A percentile compares a stretch with the other conserved stretches of the same genome.
Conservation (phyloP, 257 asterid genomes). For the Lithospermum erythrorhizon region DNA sequence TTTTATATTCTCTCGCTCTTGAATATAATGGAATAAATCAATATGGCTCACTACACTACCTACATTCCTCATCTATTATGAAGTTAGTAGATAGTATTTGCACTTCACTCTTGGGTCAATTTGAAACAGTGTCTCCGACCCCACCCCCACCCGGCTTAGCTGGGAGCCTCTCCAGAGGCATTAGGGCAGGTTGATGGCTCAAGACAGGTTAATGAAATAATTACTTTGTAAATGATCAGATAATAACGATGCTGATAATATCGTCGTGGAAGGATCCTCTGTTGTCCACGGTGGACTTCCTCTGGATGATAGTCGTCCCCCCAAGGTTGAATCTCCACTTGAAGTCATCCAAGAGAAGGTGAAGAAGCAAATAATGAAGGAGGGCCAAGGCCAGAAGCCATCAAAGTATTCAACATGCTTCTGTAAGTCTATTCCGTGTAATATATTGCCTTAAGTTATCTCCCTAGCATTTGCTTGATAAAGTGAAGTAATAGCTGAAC, state of each 20-base stretch:
- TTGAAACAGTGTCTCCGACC: too few species aligned
- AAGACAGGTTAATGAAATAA: not conserved
- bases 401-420: slow-evolving; percentile 93
- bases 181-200: not conserved
- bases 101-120: too few species aligned
- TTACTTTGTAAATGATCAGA: slow-evolving; percentile 13
- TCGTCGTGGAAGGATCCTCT: slow-evolving; percentile 65
- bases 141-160: too few species aligned
- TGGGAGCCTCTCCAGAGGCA: too few species aligned
- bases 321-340: slow-evolving; percentile 58
- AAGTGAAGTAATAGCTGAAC: not conserved
- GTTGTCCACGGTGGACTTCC: slow-evolving; percentile 65
- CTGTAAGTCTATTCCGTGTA: slow-evolving; percentile 34
- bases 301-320: slow-evolving; percentile 59
- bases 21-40: too few species aligned
- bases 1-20: too few species aligned
- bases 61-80: too few species aligned
- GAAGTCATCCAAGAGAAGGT: slow-evolving; percentile 89
- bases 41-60: too few species aligned
- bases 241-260: slow-evolving; percentile 36
- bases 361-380: slow-evolving; percentile 72
- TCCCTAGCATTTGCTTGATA: not conserved
- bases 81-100: too few species aligned
- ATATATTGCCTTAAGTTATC: too few species aligned
- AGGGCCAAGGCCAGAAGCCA: slow-evolving; percentile 92